Evolutionary conservation across 2,329 filamentous ascomycete species (phyloP).

Genomic region (Coleophoma cylindrospora): DNA sequence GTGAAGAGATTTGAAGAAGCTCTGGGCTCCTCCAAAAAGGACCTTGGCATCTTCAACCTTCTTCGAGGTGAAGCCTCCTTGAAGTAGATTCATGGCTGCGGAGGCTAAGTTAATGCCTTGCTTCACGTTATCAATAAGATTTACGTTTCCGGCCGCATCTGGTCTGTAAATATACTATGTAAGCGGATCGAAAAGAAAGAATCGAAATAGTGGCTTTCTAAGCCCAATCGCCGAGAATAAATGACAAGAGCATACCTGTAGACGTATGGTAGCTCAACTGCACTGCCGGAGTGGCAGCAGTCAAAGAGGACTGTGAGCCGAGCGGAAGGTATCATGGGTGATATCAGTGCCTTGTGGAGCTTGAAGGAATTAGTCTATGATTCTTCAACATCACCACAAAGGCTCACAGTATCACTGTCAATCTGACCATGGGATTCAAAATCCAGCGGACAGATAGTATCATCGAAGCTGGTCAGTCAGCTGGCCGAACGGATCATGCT

Average conservation of each 20-base stretch:
- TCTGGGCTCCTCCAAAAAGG: slow-evolving; percentile 44
- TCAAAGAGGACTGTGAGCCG: slow-evolving; percentile 67
- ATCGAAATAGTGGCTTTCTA: too few species aligned
- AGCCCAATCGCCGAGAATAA: too few species aligned
- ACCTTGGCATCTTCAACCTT: slow-evolving; percentile 33
- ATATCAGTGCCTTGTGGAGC: slow-evolving; percentile 66
- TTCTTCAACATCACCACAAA: slow-evolving; percentile 26
- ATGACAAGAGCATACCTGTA: slow-evolving; percentile 30
- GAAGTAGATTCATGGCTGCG: slow-evolving; percentile 8
- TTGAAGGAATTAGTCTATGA: background rate
- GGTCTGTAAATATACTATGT: background rate
- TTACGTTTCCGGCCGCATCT: background rate
- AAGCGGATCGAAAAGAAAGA: too few species aligned
- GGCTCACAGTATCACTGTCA: slow-evolving; percentile 32
- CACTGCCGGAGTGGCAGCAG: slow-evolving; percentile 61
- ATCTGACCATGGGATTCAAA: slow-evolving; percentile 46
- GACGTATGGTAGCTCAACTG: slow-evolving; percentile 59
- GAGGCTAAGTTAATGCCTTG: slow-evolving; percentile 20
- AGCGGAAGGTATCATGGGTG: slow-evolving; percentile 71
- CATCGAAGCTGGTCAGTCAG: slow-evolving; percentile 34
- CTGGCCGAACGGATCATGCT: background rate
- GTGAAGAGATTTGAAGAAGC: slow-evolving; percentile 45
- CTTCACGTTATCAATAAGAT: slow-evolving; percentile 7
- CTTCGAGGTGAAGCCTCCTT: background rate
- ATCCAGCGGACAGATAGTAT: slow-evolving; percentile 42